phyloP scores from a whole-genome alignment of 257 asterid species.

The Mitragyna speciosa region DNA sequence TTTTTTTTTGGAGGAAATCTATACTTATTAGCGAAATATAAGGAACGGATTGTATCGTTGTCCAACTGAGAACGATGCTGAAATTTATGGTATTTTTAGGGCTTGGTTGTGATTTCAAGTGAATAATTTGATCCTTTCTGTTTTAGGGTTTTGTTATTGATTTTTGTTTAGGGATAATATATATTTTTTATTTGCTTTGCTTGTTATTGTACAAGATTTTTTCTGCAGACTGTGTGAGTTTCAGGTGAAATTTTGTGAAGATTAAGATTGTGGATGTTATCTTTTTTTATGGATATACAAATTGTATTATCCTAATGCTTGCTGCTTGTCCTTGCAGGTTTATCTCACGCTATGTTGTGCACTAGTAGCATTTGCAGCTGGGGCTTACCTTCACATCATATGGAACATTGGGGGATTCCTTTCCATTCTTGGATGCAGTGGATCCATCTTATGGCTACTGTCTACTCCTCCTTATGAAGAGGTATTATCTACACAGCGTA shows the following conservation, averaged over 20 bases:
- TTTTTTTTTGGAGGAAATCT: neutral
- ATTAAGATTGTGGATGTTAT: neutral
- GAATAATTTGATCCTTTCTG: neutral
- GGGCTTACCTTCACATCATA: slow-evolving; percentile 83
- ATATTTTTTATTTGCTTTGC: neutral
- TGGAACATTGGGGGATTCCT: slow-evolving; percentile 86
- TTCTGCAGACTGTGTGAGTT: neutral
- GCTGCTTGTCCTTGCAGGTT: slow-evolving; percentile 47
- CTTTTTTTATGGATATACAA: neutral
- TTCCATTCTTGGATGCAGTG: slow-evolving; percentile 63
- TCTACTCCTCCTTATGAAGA: slow-evolving; percentile 59
- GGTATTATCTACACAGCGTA: slow-evolving; percentile 29
- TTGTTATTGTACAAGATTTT: neutral
- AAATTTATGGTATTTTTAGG: neutral
- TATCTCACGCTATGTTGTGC: slow-evolving; percentile 88
- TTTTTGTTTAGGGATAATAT: no score
- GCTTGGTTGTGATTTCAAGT: neutral
- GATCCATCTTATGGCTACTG: slow-evolving; percentile 63
- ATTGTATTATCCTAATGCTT: neutral
- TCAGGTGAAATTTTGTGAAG: neutral
- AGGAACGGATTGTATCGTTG: neutral
- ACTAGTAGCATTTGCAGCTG: slow-evolving; percentile 73
- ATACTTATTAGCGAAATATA: neutral
- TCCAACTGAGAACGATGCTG: neutral
- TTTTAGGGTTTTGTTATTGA: neutral